Evolutionary conservation across 2,329 filamentous ascomycete species (phyloP), one percentile per base, ranked within the genome.

Genomic region (Furcasterigmium furcatum): DNA sequence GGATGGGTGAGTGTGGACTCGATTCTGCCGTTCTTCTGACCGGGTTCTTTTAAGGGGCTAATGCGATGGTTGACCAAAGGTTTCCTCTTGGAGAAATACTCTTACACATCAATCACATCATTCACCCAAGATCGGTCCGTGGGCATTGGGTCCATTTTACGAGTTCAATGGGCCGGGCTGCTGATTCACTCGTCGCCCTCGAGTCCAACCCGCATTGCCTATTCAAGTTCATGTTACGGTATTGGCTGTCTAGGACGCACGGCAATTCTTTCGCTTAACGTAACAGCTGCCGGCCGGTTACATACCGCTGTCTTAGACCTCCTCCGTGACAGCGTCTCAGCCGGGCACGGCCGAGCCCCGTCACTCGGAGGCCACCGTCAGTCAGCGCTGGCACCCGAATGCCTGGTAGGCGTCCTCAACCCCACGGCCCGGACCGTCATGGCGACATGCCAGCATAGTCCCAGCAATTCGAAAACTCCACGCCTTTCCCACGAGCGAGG

Each of bases 251-350:
- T 36, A 36, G n/a, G 34, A 36, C n/a, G 34, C 34, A 36, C 34
- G 34, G 34, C 34, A 36, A 36, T n/a, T 32, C n/a, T 22, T 21
- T 42, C 40, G 40, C 40, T 34, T 42, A 42, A 42, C 40, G 40
- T 42, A 42, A 42, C 40, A 32, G 27, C 20, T 30, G 25, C 39
- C 27, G 39, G 7, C 25, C 25, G 40, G 40, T 42, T 42, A 42
- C 40, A 21, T 32, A 21, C 40, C 40, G 40, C 30, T 42, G 40
- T 42, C 40, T 42, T 30, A 42, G 40, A 42, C 40, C 40, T 32
- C 21, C n/a, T 25, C 29, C 20, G 40, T 42, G 29, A 42, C 27
- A 34, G 20, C 30, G 40, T 42, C 40, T 42, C 29, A 42, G 40
- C 19, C 40, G 27, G 27, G 34, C 29, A 32, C 29, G 40, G 40